These are phyloP conservation scores for Phytophthora palmivora DNA, from an alignment of 352 stramenopile genomes.

Conservation along the genomic window DNA sequence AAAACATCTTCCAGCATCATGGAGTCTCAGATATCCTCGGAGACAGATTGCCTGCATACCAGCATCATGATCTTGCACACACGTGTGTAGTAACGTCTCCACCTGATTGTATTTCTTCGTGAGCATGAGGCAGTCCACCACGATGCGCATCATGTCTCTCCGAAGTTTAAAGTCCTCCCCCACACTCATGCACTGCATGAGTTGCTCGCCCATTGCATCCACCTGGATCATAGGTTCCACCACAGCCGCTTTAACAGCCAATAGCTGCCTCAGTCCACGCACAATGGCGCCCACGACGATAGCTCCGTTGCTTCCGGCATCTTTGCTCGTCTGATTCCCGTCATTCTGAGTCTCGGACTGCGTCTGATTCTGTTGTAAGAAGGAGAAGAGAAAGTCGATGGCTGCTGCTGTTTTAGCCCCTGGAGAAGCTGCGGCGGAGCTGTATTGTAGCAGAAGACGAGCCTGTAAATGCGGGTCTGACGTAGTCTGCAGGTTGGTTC, in stretches of 20 bases:
- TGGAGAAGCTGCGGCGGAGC: conserved; percentile 49
- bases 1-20: conserved; percentile 45
- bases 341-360: conserved; percentile 21
- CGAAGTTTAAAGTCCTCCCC: conserved; percentile 80
- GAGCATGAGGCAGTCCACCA: conserved; percentile 71
- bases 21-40: conserved; percentile 56
- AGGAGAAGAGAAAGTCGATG: conserved; percentile 87
- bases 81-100: conserved; percentile 53
- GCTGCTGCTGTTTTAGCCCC: conserved; percentile 55
- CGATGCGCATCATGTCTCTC: conserved; percentile 75
- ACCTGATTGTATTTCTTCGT: conserved; percentile 47
- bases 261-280: conserved; percentile 58
- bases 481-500: conserved; percentile 44
- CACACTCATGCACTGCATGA: conserved; percentile 80
- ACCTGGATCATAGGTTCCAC: conserved; percentile 86
- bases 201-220: conserved; percentile 80
- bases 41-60: conserved; percentile 66
- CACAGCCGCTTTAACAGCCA: conserved; percentile 65
- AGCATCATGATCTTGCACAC: conserved; percentile 62
- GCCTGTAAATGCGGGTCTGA: conserved; percentile 70
- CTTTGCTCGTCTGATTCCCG: conserved; percentile 20
- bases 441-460: conserved; percentile 70
- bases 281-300: conserved; percentile 78
- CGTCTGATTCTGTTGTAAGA: conserved; percentile 71
- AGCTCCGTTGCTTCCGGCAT: conserved; percentile 35